Percentiles rank a stretch among this genome's conserved stretches.
These are phyloP conservation scores for Phytophthora cactorum DNA, from an alignment of 352 stramenopile genomes.

Conservation along the genomic window DNA sequence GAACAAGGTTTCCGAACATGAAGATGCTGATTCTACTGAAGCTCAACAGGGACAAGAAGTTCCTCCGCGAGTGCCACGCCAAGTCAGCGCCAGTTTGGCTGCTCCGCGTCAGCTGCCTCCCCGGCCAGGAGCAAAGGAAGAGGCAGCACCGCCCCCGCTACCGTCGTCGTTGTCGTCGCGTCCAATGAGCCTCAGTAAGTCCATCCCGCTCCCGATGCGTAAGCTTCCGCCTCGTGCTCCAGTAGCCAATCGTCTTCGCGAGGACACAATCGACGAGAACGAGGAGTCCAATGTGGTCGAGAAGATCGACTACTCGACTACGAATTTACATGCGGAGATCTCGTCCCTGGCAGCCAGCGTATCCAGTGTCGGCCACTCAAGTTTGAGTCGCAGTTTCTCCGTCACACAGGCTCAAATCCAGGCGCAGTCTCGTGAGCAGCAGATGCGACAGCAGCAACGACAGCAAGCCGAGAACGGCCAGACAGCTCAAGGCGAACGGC, in stretches of 20 bases:
- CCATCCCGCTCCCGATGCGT: constrained; percentile 68
- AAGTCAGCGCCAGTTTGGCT: constrained; percentile 36
- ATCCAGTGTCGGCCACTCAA: constrained; percentile 75
- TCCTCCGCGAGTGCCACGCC: constrained; percentile 22
- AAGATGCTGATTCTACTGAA: constrained; percentile 19
- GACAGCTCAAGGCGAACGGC: constrained; percentile 12
- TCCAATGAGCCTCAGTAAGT: constrained; percentile 85
- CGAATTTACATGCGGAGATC: constrained; percentile 86
- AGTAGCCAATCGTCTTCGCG: constrained; percentile 21
- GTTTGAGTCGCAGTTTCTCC: constrained; percentile 73
- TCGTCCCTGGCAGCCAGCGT: constrained; percentile 82
- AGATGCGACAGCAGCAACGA: constrained; percentile 19
- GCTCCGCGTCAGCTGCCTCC: constrained; percentile 25
- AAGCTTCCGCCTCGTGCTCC: constrained; percentile 36
- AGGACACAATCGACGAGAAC: constrained; percentile 47
- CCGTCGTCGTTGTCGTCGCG: constrained; percentile 66
- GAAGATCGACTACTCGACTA: constrained; percentile 74
- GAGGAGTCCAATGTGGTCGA: constrained; percentile 56
- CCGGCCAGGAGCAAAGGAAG: constrained; percentile 26
- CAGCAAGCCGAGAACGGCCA: constrained; percentile 17
- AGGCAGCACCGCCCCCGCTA: constrained; percentile 43
- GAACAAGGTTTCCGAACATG: background rate
- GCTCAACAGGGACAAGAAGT: constrained; percentile 10
- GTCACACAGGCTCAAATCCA: constrained; percentile 56
- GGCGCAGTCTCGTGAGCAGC: constrained; percentile 22